Percentiles rank a stretch among this genome's conserved stretches.
These are phyloP conservation scores for Sclerotiophoma versabilis DNA, from an alignment of 2,329 filamentous ascomycete genomes.

Conservation along the genomic window DNA sequence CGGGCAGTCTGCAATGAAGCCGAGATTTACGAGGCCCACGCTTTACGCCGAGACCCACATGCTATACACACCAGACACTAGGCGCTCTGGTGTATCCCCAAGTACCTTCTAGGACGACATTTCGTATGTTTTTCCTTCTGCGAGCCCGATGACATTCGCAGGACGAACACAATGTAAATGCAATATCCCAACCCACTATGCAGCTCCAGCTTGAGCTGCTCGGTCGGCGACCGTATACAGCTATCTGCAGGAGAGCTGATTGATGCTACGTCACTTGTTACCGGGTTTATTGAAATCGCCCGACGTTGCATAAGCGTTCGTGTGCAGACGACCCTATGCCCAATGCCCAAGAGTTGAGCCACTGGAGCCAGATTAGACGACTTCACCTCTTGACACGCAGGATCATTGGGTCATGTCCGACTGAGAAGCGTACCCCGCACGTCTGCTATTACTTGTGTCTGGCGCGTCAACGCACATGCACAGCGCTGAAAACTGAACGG, in stretches of 20 bases:
- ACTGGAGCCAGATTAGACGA: slow-evolving; percentile 5
- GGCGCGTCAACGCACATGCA: neutral
- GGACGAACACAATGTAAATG: neutral
- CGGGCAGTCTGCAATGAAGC: neutral
- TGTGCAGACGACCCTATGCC: slow-evolving; percentile 14
- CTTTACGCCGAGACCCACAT: neutral
- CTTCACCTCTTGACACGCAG: neutral
- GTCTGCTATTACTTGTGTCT: neutral
- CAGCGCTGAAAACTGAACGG: too few species aligned
- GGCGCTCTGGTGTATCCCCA: neutral
- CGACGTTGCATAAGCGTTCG: slow-evolving; percentile 7
- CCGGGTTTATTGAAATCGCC: neutral
- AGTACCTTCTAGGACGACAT: neutral
- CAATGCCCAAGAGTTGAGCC: slow-evolving; percentile 24
- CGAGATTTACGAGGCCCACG: neutral
- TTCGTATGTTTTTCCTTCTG: neutral
- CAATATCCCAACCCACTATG: neutral
- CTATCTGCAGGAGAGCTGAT: neutral
- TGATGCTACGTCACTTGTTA: neutral
- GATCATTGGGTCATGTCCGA: neutral
- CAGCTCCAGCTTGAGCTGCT: neutral
- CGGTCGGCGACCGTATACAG: neutral
- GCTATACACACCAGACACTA: neutral
- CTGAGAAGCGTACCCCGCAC: neutral
- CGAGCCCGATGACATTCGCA: neutral